Conservation (phyloP, 2,329 filamentous ascomycete genomes). For the Immersiporthe knoxdaviesiana region DNA sequence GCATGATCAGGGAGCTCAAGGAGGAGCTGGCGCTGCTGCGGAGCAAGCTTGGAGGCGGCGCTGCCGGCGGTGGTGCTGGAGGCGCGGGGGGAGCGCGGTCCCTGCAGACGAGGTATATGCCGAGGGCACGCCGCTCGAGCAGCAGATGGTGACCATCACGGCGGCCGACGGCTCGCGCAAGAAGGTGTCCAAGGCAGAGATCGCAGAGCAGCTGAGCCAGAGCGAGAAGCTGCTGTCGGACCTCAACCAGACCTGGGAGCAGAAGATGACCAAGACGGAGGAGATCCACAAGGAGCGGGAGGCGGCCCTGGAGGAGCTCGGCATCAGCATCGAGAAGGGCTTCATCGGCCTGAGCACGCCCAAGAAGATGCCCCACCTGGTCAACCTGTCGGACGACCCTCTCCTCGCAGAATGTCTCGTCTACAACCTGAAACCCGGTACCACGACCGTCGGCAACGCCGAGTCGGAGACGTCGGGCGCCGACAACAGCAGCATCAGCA, state of each 20-base stretch:
- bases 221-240: constrained; percentile 96
- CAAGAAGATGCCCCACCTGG: constrained; percentile 98
- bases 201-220: constrained; percentile 92
- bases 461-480: constrained; percentile 78
- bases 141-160: constrained; percentile 96
- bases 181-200: constrained; percentile 97
- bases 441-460: constrained; percentile 91
- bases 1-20: constrained; percentile 98
- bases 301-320: constrained; percentile 90
- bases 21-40: constrained; percentile 87
- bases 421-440: constrained; percentile 96
- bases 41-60: constrained; percentile 73
- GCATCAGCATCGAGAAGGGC: constrained; percentile 98
- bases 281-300: constrained; percentile 98
- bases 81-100: constrained; percentile 48
- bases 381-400: constrained; percentile 95
- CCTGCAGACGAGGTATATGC: constrained; percentile 83
- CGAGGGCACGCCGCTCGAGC: constrained; percentile 86
- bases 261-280: constrained; percentile 93
- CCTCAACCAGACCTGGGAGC: constrained; percentile 98
- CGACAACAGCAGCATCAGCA: constrained; percentile 57
- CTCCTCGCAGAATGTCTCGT: constrained; percentile 93
- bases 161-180: constrained; percentile 83
- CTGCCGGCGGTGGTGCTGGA: constrained; percentile 41
- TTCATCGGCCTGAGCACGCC: constrained; percentile 94